Percentiles rank a stretch among this genome's conserved stretches.
Evolutionary conservation across 2,329 filamentous ascomycete species (phyloP).

Genomic region (Cercospora canescens): DNA sequence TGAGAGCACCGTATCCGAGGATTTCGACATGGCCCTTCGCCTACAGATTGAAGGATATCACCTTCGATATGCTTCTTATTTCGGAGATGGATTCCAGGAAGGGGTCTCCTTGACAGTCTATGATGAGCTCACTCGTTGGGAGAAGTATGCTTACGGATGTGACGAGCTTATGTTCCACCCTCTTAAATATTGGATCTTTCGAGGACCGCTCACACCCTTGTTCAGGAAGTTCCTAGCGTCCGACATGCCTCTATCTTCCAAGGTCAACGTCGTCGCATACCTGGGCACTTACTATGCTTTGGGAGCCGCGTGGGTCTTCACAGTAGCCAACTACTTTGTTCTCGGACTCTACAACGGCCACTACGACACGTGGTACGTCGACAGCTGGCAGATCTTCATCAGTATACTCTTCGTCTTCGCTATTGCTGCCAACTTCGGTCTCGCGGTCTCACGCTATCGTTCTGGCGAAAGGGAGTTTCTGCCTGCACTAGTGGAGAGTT

Average conservation of each 20-base stretch:
- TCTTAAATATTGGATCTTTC: conserved; percentile 60
- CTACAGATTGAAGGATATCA: conserved; percentile 68
- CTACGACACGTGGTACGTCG: conserved; percentile 67
- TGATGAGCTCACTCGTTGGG: conserved; percentile 70
- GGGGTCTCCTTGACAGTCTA: conserved; percentile 73
- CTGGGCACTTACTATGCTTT: conserved; percentile 73
- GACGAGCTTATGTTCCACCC: conserved; percentile 72
- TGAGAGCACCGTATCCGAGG: conserved; percentile 73
- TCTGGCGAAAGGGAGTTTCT: conserved; percentile 56
- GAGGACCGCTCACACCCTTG: conserved; percentile 63
- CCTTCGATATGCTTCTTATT: conserved; percentile 69
- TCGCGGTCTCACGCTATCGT: conserved; percentile 65
- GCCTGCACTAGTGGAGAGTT: conserved; percentile 54
- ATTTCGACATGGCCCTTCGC: conserved; percentile 74
- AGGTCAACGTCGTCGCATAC: conserved; percentile 71
- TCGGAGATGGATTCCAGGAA: conserved; percentile 69
- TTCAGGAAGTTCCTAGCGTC: conserved; percentile 62
- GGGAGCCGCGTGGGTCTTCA: conserved; percentile 66
- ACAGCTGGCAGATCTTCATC: conserved; percentile 65
- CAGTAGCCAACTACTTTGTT: conserved; percentile 68
- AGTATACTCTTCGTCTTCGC: conserved; percentile 66
- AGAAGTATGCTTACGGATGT: conserved; percentile 72
- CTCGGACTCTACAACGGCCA: conserved; percentile 70
- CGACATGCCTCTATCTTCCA: conserved; percentile 64
- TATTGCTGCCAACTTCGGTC: conserved; percentile 59